phyloP scores from a whole-genome alignment of 2,329 filamentous ascomycete genomes.

The Aspergillus proliferans region DNA sequence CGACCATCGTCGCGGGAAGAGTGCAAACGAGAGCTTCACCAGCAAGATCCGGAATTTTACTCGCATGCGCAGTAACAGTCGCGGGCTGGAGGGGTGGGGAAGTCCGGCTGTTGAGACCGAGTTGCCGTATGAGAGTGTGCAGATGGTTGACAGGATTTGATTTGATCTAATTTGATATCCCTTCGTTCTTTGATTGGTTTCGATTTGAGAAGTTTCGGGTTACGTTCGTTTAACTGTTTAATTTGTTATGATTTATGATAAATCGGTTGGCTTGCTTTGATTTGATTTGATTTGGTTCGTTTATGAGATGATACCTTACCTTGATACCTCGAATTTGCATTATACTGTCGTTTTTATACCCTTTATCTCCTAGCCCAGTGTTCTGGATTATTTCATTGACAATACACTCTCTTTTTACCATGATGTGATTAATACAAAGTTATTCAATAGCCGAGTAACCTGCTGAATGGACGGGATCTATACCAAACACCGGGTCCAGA shows the following conservation, averaged over 20 bases:
- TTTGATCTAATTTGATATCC: neutral
- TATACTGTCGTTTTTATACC: no score
- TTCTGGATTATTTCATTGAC: no score
- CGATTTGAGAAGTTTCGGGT: no score
- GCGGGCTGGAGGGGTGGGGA: slow-evolving; percentile 33
- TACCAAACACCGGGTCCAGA: no score
- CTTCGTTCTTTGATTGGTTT: neutral
- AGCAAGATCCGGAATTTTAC: slow-evolving; percentile 50
- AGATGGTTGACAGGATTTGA: slow-evolving; percentile 11
- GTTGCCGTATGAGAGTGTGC: slow-evolving; percentile 22
- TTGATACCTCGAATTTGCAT: neutral
- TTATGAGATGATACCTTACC: slow-evolving; percentile 10
- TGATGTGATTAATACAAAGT: no score
- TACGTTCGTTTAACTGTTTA: no score
- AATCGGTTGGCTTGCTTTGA: neutral
- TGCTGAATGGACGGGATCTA: no score
- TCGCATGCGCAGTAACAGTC: slow-evolving; percentile 53
- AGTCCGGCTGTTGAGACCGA: slow-evolving; percentile 12
- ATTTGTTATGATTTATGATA: no score
- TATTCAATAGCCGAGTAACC: no score
- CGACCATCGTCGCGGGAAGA: slow-evolving; percentile 48
- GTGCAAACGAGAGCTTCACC: slow-evolving; percentile 53
- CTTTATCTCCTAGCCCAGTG: no score
- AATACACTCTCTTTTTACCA: no score
- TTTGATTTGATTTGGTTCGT: slow-evolving; percentile 3